Conservation (phyloP, 225 moss, liverwort and hornwort species). For the Asterella californica region DNA sequence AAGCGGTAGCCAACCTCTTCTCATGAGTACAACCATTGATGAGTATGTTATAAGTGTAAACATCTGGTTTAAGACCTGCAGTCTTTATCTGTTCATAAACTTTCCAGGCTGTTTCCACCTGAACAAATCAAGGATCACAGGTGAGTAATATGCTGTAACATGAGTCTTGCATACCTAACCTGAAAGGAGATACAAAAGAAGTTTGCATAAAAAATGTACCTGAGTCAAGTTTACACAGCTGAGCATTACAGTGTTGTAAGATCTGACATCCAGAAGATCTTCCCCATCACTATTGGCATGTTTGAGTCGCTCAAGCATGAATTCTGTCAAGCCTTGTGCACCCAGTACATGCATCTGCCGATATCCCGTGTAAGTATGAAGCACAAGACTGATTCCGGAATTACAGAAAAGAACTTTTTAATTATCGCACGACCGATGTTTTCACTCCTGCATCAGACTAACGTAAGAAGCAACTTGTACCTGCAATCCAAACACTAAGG, state of each 20-base stretch:
- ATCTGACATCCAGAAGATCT: constrained; percentile 67
- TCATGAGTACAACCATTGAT: constrained; percentile 76
- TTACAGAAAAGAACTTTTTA: background rate
- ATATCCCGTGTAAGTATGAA: background rate
- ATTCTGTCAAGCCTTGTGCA: constrained; percentile 85
- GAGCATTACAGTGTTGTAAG: constrained; percentile 69
- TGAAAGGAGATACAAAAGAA: background rate
- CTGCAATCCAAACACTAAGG: background rate
- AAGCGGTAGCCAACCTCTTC: constrained; percentile 59
- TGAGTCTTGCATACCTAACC: background rate
- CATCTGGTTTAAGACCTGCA: constrained; percentile 63
- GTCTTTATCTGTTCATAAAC: constrained; percentile 69
- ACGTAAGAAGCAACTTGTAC: background rate
- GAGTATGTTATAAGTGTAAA: constrained; percentile 87
- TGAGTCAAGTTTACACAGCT: constrained; percentile 44
- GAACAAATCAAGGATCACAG: constrained; percentile 7
- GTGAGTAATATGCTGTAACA: background rate
- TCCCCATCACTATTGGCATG: constrained; percentile 42
- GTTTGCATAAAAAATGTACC: constrained; percentile 18
- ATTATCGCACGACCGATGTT: too few species aligned
- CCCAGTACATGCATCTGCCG: constrained; percentile 83
- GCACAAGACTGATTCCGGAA: background rate
- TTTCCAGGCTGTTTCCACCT: constrained; percentile 88
- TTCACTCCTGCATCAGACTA: background rate
- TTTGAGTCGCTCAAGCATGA: constrained; percentile 75